These are phyloP conservation scores for Phlebopus sp. DNA, from an alignment of 1,284 basidiomycete genomes.

Conservation along the genomic window DNA sequence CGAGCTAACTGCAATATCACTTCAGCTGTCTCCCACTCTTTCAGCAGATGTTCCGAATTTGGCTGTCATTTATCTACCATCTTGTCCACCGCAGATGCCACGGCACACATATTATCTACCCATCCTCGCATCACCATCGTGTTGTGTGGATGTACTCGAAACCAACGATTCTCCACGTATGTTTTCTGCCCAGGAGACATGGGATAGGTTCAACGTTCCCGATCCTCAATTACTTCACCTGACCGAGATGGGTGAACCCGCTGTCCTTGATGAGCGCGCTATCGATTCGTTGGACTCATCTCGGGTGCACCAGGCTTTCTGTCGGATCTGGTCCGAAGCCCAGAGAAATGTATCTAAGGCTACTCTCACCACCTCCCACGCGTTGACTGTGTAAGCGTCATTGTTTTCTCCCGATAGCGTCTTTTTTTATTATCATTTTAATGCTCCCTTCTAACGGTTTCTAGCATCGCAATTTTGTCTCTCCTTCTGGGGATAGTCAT, in stretches of 20 bases:
- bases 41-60: slow-evolving; percentile 48
- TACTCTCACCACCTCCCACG: slow-evolving; percentile 46
- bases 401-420: slow-evolving; percentile 18
- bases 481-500: slow-evolving; percentile 64
- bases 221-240: slow-evolving; percentile 39
- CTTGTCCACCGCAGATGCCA: slow-evolving; percentile 39
- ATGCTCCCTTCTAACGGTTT: slow-evolving; percentile 13
- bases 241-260: slow-evolving; percentile 30
- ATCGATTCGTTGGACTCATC: slow-evolving; percentile 42
- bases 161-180: slow-evolving; percentile 34
- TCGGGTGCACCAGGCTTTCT: slow-evolving; percentile 45
- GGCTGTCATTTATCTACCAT: slow-evolving; percentile 64
- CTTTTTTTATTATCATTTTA: slow-evolving; percentile 9
- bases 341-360: slow-evolving; percentile 36
- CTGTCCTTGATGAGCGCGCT: slow-evolving; percentile 46
- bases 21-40: slow-evolving; percentile 41
- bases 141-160: slow-evolving; percentile 30
- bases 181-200: slow-evolving; percentile 44
- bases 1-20: slow-evolving; percentile 42
- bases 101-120: slow-evolving; percentile 62
- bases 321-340: slow-evolving; percentile 39
- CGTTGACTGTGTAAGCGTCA: slow-evolving; percentile 54
- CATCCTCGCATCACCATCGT: slow-evolving; percentile 41
- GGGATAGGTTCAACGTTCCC: slow-evolving; percentile 48
- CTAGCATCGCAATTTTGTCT: slow-evolving; percentile 63